Percentiles rank a stretch among this genome's conserved stretches.
Evolutionary conservation across 1,284 basidiomycete genomes (phyloP).

Genomic region (Trametes pubescens): DNA sequence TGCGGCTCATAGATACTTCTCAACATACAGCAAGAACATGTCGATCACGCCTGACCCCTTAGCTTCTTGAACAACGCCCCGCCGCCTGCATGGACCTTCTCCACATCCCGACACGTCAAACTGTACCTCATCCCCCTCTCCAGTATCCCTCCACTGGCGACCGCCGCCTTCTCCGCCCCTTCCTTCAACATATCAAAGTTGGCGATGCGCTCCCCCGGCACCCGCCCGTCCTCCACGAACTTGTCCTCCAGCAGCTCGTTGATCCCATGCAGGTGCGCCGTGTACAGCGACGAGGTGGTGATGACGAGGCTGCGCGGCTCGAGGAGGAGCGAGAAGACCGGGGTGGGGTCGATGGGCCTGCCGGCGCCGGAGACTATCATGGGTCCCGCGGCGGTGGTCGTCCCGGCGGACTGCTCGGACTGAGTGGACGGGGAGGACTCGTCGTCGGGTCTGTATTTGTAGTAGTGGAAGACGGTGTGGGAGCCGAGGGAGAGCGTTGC

Average conservation of each 20-base stretch:
- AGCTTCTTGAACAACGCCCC: constrained; percentile 34
- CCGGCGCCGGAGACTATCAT: constrained; percentile 42
- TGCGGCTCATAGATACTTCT: neutral
- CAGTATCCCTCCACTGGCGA: constrained; percentile 58
- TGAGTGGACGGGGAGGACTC: constrained; percentile 10
- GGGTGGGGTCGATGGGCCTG: constrained; percentile 66
- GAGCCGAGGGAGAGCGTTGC: constrained; percentile 90
- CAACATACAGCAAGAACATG: neutral
- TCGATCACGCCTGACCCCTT: constrained; percentile 7
- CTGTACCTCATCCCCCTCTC: constrained; percentile 75
- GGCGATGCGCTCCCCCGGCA: constrained; percentile 49
- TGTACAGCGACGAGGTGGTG: constrained; percentile 75
- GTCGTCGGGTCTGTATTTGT: constrained; percentile 60
- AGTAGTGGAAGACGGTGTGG: constrained; percentile 87
- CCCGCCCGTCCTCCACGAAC: constrained; percentile 41
- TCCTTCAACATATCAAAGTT: constrained; percentile 62
- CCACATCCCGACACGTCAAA: constrained; percentile 88
- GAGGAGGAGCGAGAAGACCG: constrained; percentile 78
- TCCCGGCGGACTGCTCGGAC: constrained; percentile 12
- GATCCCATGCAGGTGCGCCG: constrained; percentile 80
- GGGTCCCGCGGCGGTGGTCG: constrained; percentile 10
- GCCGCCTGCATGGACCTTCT: constrained; percentile 54
- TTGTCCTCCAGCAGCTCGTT: constrained; percentile 59
- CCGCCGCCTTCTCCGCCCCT: constrained; percentile 46
- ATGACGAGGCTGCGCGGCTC: constrained; percentile 86